phyloP scores from a whole-genome alignment of 1,284 basidiomycete genomes.

The Ustilago xerochloae region DNA sequence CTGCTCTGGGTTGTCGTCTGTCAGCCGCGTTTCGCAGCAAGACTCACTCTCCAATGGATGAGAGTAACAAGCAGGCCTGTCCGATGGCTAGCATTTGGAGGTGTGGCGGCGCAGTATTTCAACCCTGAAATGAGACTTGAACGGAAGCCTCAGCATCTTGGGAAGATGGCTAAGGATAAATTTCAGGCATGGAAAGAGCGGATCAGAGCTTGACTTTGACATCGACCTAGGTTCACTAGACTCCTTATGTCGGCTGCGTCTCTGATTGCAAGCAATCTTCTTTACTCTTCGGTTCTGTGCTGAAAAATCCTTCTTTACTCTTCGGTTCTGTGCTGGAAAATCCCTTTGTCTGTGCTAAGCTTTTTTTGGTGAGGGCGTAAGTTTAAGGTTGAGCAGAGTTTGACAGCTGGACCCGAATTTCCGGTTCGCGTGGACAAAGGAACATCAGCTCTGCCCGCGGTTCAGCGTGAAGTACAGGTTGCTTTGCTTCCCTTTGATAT shows the following conservation, averaged over 20 bases:
- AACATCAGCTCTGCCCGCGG: not conserved
- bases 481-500: not conserved
- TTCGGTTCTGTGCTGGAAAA: not conserved
- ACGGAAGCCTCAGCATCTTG: not conserved
- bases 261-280: not conserved
- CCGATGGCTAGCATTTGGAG: conserved; percentile 3
- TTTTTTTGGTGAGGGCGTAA: not conserved
- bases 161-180: not conserved
- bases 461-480: not conserved
- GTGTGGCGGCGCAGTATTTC: conserved; percentile 1
- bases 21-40: not conserved
- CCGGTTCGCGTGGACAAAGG: not conserved
- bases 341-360: not conserved
- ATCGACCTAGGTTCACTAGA: too few species aligned
- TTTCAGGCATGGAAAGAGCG: not conserved
- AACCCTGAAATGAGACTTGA: conserved; percentile 6
- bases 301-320: not conserved
- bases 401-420: conserved; percentile 17
- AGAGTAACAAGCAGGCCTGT: not conserved
- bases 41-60: conserved; percentile 2
- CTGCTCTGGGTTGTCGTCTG: conserved; percentile 8
- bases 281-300: not conserved
- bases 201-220: not conserved
- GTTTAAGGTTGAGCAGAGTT: conserved; percentile 19
- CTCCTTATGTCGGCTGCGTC: too few species aligned